Conservation (phyloP, 2,329 filamentous ascomycete genomes). For the Apiospora rasikravindrae region DNA sequence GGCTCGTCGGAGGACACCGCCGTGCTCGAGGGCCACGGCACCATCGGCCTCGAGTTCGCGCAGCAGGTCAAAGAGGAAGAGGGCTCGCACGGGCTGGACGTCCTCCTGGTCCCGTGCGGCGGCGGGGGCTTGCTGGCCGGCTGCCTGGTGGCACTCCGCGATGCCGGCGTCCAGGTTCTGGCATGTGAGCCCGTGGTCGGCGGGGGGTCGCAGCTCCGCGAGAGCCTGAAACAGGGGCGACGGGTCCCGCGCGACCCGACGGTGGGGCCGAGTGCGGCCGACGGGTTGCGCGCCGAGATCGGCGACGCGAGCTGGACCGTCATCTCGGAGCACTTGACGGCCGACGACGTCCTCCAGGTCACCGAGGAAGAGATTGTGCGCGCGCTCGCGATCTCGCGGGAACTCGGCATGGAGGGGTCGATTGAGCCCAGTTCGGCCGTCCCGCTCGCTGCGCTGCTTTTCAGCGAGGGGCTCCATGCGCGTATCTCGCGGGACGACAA, state of each 20-base stretch:
- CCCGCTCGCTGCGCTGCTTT: neutral
- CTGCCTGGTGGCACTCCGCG: neutral
- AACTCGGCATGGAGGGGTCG: neutral
- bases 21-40: neutral
- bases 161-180: neutral
- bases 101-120: neutral
- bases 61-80: neutral
- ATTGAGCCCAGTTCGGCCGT: neutral
- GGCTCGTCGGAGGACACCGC: neutral
- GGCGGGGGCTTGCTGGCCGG: neutral
- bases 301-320: neutral
- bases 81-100: neutral
- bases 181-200: neutral
- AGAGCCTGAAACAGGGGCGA: neutral
- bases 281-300: neutral
- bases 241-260: neutral
- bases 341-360: neutral
- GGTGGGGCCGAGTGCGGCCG: neutral
- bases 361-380: neutral
- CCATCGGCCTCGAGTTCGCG: neutral
- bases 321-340: neutral
- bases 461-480: neutral
- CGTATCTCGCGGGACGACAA: neutral
- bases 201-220: neutral
- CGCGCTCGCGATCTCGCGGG: neutral